Percentiles rank a stretch among this genome's conserved stretches.
phyloP scores from a whole-genome alignment of 495 filamentous ascomycete genomes.

The Penicillium bialowiezense region DNA sequence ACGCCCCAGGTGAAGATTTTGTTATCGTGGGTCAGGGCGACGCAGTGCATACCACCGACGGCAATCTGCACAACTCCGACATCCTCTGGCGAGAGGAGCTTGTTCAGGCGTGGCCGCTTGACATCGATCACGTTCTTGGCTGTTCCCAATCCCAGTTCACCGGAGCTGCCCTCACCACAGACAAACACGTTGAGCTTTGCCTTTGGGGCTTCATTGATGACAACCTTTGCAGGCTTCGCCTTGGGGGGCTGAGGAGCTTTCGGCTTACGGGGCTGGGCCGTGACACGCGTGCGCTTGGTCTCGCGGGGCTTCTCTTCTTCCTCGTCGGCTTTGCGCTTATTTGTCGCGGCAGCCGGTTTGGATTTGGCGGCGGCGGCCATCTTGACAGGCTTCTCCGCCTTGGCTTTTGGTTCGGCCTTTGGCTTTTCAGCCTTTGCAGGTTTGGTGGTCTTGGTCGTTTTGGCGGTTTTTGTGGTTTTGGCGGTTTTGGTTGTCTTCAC shows the following conservation, averaged over 20 bases:
- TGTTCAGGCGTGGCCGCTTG: slow-evolving; percentile 66
- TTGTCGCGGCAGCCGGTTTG: slow-evolving; percentile 18
- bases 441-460: slow-evolving; percentile 13
- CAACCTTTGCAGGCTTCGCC: slow-evolving; percentile 26
- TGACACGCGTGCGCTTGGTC: slow-evolving; percentile 18
- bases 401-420: slow-evolving; percentile 4
- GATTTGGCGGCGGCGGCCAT: slow-evolving; percentile 8
- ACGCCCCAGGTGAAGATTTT: slow-evolving; percentile 67
- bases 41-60: slow-evolving; percentile 63
- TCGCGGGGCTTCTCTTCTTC: slow-evolving; percentile 27
- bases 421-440: slow-evolving; percentile 8
- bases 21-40: slow-evolving; percentile 61
- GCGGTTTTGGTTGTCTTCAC: slow-evolving; percentile 14
- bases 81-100: slow-evolving; percentile 51
- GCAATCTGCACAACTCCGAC: slow-evolving; percentile 63
- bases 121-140: slow-evolving; percentile 61
- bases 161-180: slow-evolving; percentile 64
- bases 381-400: slow-evolving; percentile 5
- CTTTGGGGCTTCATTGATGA: slow-evolving; percentile 45
- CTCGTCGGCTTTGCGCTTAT: slow-evolving; percentile 42
- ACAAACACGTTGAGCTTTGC: slow-evolving; percentile 62
- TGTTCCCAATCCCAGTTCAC: slow-evolving; percentile 65
- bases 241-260: slow-evolving; percentile 10
- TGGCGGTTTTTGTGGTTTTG: slow-evolving; percentile 11
- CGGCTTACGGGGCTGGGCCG: slow-evolving; percentile 17